A percentile compares a stretch with the other conserved stretches of the same genome.
These are phyloP conservation scores for Teratosphaeria epicoccoides DNA, from an alignment of 2,329 filamentous ascomycete species.

Conservation along the genomic window DNA sequence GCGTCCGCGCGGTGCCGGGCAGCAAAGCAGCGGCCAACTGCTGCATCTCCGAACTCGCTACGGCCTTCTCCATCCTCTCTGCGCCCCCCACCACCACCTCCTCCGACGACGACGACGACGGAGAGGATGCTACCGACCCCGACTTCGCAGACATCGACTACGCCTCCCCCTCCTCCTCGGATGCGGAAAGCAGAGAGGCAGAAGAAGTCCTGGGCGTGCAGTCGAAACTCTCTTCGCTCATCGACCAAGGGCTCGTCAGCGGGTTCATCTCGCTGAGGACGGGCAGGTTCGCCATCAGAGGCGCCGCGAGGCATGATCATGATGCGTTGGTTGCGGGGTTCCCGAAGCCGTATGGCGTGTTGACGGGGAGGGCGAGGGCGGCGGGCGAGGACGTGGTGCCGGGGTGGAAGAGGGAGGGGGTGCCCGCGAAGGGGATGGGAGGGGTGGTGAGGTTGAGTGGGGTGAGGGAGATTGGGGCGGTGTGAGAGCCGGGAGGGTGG, in stretches of 20 bases:
- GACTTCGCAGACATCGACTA: constrained; percentile 33
- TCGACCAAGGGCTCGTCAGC: constrained; percentile 69
- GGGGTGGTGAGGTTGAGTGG: constrained; percentile 49
- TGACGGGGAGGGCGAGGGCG: constrained; percentile 49
- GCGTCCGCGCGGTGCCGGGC: constrained; percentile 42
- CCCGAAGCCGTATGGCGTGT: constrained; percentile 60
- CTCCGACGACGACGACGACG: not conserved
- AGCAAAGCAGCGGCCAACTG: constrained; percentile 59
- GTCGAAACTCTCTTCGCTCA: constrained; percentile 61
- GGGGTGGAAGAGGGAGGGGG: constrained; percentile 55
- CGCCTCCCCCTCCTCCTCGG: constrained; percentile 30
- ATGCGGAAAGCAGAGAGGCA: not conserved
- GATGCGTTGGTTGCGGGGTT: constrained; percentile 61
- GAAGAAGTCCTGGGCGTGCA: constrained; percentile 36
- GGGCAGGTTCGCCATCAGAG: constrained; percentile 70
- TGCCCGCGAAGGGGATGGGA: constrained; percentile 30
- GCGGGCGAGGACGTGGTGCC: constrained; percentile 52
- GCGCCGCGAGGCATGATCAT: constrained; percentile 47
- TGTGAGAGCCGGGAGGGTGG: not conserved
- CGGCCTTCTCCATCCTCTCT: constrained; percentile 43
- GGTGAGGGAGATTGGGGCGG: constrained; percentile 36
- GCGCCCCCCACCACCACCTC: too few relatives aligned
- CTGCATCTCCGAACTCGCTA: constrained; percentile 57
- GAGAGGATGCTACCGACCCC: constrained; percentile 32
- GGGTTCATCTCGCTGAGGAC: constrained; percentile 74